These are phyloP conservation scores for Nicotiana tomentosiformis DNA, from an alignment of 257 asterid species.

Conservation along the genomic window DNA sequence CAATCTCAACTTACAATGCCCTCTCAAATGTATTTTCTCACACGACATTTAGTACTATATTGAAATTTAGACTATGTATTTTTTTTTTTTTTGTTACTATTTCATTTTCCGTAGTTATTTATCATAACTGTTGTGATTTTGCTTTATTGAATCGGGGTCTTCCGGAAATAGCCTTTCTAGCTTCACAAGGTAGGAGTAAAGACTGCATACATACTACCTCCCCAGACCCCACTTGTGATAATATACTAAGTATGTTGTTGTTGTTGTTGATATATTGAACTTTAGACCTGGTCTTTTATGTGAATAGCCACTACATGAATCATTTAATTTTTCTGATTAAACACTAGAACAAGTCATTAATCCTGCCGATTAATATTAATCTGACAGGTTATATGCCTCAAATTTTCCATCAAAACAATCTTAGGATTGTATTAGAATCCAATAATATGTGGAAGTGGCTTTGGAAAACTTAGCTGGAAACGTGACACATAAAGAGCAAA, in stretches of 20 bases:
- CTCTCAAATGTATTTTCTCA: neutral
- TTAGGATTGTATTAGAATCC: neutral
- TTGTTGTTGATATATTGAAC: no score
- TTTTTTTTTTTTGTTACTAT: no score
- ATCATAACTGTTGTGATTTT: no score
- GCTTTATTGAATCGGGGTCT: no score
- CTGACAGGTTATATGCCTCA: neutral
- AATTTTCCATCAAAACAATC: neutral
- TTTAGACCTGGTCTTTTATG: neutral
- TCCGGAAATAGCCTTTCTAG: no score
- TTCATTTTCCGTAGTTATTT: no score
- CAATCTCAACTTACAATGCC: conserved; percentile 8
- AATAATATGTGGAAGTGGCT: neutral
- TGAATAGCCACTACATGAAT: neutral
- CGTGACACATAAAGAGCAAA: conserved; percentile 22
- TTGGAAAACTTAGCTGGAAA: neutral
- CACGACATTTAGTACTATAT: neutral
- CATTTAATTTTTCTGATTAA: neutral
- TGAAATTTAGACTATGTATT: neutral
- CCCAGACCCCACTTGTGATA: no score
- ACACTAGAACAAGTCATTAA: neutral
- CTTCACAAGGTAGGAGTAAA: no score
- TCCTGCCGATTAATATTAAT: neutral
- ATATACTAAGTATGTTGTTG: no score
- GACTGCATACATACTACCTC: no score